A percentile compares a stretch with the other conserved stretches of the same genome.
These are phyloP conservation scores for Alternaria infectoria DNA, from an alignment of 2,329 filamentous ascomycete genomes.

Conservation along the genomic window DNA sequence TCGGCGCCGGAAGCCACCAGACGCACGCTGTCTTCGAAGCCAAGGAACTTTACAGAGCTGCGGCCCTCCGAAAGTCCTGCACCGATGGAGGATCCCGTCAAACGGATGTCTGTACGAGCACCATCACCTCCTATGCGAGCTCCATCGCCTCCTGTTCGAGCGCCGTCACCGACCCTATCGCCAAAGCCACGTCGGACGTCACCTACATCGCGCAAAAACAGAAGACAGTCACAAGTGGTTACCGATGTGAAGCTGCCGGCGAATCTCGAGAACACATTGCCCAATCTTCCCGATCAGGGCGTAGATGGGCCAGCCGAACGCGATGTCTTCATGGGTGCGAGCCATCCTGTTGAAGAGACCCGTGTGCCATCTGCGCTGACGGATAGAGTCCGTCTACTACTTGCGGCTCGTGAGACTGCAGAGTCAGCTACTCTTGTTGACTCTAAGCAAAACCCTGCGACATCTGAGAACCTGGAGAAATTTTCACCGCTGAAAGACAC, in stretches of 20 bases:
- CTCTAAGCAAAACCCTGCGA: slow-evolving; percentile 14
- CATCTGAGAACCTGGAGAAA: slow-evolving; percentile 15
- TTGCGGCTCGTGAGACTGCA: slow-evolving; percentile 26
- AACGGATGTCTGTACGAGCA: not conserved
- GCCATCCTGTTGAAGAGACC: slow-evolving; percentile 21
- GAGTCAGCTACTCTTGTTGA: slow-evolving; percentile 15
- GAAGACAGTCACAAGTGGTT: slow-evolving; percentile 8
- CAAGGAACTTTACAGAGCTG: slow-evolving; percentile 28
- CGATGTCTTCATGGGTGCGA: slow-evolving; percentile 21
- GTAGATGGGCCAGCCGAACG: slow-evolving; percentile 6
- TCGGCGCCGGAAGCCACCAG: slow-evolving; percentile 41
- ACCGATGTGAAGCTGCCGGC: slow-evolving; percentile 10
- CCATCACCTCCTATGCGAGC: slow-evolving; percentile 3
- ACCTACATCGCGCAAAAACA: slow-evolving; percentile 23
- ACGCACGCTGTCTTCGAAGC: slow-evolving; percentile 13
- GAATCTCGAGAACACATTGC: slow-evolving; percentile 32
- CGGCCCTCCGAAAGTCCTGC: slow-evolving; percentile 32
- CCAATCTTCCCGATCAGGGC: slow-evolving; percentile 18
- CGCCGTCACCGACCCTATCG: slow-evolving; percentile 22
- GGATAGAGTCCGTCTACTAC: slow-evolving; percentile 32
- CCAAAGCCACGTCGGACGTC: slow-evolving; percentile 22
- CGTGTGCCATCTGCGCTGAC: slow-evolving; percentile 31
- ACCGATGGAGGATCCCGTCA: not conserved
- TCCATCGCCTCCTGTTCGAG: slow-evolving; percentile 14
- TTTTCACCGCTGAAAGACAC: slow-evolving; percentile 24